Evolutionary conservation across 2,329 filamentous ascomycete species (phyloP), one percentile per base, ranked within the genome.

Genomic region (Geoglossum cookeanum): DNA sequence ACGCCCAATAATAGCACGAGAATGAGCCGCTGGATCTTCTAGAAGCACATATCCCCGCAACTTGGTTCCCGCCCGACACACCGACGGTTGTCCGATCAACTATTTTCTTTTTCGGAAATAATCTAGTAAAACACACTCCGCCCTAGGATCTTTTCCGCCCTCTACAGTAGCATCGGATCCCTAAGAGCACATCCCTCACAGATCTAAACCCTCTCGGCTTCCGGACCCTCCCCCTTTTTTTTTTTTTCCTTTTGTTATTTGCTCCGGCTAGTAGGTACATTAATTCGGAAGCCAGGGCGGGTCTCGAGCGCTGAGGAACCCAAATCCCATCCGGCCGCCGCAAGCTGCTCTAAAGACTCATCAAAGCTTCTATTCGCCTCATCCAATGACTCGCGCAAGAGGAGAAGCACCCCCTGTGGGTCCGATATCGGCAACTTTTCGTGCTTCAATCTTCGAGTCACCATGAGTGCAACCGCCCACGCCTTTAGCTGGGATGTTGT

Each of bases 291-390:
- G 56, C 78, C 80, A 52, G 77, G 71, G 59, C 70, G 74, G 17
- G 83, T 88, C 71, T 89, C 84, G 62, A 90, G 70, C 4, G 80
- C 82, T 44, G 75, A 75, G 55, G 74, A 74, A 58, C 79, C 71
- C 52, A 85, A 62, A 68, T 89, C 78, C 85, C 85, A 90, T 0
- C 84, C 84, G 35, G 64, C 70, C 37, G 66, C 66, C 58, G 62
- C 64, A 57, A 81, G 60, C 60, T 68, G 61, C 60, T 68, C 60
- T 56, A 70, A 58, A 72, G 73, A 66, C 64, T 68, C 62, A 61
- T 69, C 65, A 65, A 83, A 78, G 53, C 73, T 68, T 8, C 64
- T 64, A 6, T 63, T 62, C 7, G 69, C 64, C 47, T 69, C 62
- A 52, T 68, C 66, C 59, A 76, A 62, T 52, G 71, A 69, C 49